Conservation (phyloP, 163 green algal species). For the Scenedesmus sp. region DNA sequence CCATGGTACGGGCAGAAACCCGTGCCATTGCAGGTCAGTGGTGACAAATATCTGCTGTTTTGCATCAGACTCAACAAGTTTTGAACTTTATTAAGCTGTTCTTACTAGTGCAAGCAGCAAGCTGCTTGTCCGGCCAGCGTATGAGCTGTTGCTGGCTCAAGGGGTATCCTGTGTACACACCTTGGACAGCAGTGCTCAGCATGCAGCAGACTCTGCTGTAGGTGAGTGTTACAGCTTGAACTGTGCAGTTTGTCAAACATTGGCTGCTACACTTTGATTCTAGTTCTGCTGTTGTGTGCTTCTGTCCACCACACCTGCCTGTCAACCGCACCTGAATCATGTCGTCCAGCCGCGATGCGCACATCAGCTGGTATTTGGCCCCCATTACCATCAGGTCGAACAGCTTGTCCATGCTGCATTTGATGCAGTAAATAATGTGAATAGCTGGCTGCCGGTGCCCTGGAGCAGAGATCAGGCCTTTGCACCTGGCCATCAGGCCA, state of each 20-base stretch:
- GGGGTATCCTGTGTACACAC: no score
- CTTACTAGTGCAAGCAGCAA: no score
- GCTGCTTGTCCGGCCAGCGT: no score
- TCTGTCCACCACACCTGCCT: not conserved
- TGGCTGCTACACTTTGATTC: not conserved
- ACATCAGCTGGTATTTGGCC: constrained; percentile 84
- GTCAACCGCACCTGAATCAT: constrained; percentile 63
- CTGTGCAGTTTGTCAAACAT: not conserved
- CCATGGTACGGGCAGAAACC: not conserved
- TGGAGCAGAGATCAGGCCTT: not conserved
- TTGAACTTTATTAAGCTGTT: no score
- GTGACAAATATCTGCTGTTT: no score
- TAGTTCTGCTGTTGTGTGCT: not conserved
- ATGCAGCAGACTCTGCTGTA: no score
- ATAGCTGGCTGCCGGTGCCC: not conserved
- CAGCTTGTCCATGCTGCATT: constrained; percentile 87
- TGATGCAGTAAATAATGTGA: not conserved
- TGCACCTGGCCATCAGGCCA: not conserved
- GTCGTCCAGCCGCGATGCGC: constrained; percentile 57
- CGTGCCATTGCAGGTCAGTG: no score
- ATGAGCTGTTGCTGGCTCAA: no score
- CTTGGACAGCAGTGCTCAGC: no score
- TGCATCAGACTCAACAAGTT: no score
- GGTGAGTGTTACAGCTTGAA: no score
- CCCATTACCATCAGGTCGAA: constrained; percentile 91